Evolutionary conservation across 2,329 filamentous ascomycete genomes (phyloP).

Genomic region (Stachybotrys echinatus): DNA sequence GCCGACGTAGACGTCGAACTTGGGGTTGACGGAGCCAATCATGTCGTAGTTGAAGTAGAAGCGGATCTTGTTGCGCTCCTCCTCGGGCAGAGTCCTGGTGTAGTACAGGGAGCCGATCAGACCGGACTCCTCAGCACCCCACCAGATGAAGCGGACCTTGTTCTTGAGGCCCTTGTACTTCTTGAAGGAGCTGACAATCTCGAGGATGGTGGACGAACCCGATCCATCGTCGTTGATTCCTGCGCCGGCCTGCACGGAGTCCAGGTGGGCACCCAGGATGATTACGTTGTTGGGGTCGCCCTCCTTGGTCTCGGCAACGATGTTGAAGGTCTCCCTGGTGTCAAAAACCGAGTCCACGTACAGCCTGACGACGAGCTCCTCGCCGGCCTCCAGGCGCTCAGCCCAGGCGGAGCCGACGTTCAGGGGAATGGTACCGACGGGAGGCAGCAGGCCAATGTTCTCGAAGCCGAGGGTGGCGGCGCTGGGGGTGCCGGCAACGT

Average conservation of each 20-base stretch:
- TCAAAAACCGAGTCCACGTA: conserved; percentile 26
- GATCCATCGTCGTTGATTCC: conserved; percentile 35
- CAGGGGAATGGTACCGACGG: conserved; percentile 24
- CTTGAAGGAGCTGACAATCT: conserved; percentile 25
- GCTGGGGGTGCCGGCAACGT: conserved; percentile 47
- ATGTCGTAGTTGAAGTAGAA: conserved; percentile 19
- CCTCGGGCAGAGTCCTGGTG: background rate
- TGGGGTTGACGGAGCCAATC: conserved; percentile 31
- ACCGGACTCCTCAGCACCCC: conserved; percentile 32
- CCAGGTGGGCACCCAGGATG: conserved; percentile 34
- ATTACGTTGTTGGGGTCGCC: conserved; percentile 33
- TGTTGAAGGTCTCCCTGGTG: conserved; percentile 27
- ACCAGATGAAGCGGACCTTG: conserved; percentile 34
- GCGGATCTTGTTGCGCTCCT: conserved; percentile 22
- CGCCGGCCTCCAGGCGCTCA: conserved; percentile 19
- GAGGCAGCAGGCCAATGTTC: conserved; percentile 24
- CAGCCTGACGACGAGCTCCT: conserved; percentile 22
- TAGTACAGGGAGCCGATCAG: conserved; percentile 3
- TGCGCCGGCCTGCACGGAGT: conserved; percentile 29
- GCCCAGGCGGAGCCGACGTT: conserved; percentile 27
- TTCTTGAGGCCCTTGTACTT: conserved; percentile 29
- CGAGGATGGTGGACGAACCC: conserved; percentile 27
- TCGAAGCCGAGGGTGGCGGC: conserved; percentile 46
- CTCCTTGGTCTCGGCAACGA: conserved; percentile 34
- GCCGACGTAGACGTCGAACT: conserved; percentile 31